A percentile compares a stretch with the other conserved stretches of the same genome.
These are phyloP conservation scores for Rubia peregrina DNA, from an alignment of 305 asterid species.

Conservation along the genomic window DNA sequence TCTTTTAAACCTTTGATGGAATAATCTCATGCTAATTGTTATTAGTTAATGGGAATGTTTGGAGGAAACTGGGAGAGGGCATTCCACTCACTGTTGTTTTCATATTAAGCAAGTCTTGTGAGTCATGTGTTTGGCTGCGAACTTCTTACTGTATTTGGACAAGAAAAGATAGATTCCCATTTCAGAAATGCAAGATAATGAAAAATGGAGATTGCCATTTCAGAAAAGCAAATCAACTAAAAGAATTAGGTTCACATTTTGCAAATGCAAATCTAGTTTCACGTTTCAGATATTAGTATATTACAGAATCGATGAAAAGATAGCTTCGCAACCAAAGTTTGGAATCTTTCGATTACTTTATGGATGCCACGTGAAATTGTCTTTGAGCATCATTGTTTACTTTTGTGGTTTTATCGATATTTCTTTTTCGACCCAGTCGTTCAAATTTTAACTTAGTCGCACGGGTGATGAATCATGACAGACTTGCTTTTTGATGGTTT, in stretches of 20 bases:
- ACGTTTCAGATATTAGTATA: neutral
- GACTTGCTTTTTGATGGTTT: constrained; percentile 89
- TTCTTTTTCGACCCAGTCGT: neutral
- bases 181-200: too few species aligned
- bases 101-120: too few species aligned
- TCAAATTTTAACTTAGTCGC: constrained; percentile 13
- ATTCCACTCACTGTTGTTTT: neutral
- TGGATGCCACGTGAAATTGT: neutral
- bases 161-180: neutral
- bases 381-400: neutral
- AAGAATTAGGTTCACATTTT: neutral
- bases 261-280: neutral
- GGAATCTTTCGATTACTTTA: neutral
- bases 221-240: neutral
- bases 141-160: neutral
- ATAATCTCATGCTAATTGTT: neutral
- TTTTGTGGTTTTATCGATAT: neutral
- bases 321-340: too few species aligned
- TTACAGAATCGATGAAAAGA: too few species aligned
- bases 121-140: neutral
- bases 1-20: neutral
- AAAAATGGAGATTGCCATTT: neutral
- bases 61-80: neutral
- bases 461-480: constrained; percentile 27
- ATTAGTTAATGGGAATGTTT: neutral